Base-by-base conservation (phyloP, 208 protist genomes). In the Eutreptiella sp. region DNA sequence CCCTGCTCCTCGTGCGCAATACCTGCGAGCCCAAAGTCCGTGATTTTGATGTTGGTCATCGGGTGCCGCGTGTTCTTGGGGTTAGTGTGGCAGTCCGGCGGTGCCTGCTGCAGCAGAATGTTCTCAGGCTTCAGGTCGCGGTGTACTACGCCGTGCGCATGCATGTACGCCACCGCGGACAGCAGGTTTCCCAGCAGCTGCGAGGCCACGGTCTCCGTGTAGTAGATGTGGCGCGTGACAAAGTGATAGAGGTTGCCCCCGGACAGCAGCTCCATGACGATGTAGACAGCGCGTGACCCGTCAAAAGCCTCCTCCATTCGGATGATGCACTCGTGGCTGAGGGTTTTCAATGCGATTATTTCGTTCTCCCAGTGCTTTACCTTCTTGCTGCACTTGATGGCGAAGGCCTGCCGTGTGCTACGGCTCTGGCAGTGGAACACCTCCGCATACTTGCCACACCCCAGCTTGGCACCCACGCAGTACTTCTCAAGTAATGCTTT, bases 231-330 rank as follows among this genome's bases (percentile, higher is more conserved):
- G 27, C 70, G 0, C 5, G 65, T 53, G 35, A 77, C 75, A 27
- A 55, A 42, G 27, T 80, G 67, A 35, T 79, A 81, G 4, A 81
- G 36, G n/a, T 80, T 72, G 1, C 75, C 75, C 27, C 77, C 77
- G 21, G 48, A 47, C 5, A 52, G 59, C 19, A 81, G 75, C 26
- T 83, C 70, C 57, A 76, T 76, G 19, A 79, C 58, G 5, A 83
- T n/a, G 50, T 68, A 83, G 35, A 81, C 23, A 5, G 41, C 21
- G 27, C 46, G 43, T 26, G 58, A 38, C 46, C 64, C 60, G 19
- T 81, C 64, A 19, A 73, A 43, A 4, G 75, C 60, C 5, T 75
- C 75, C 36, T 70, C 31, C 21, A 80, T 50, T 21, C 67, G 0
- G 32, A 80, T 76, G 47, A 80, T 77, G 50, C 78, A 69, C 45